phyloP scores from a whole-genome alignment of 2,329 filamentous ascomycete species.

The Talaromyces amestolkiae region DNA sequence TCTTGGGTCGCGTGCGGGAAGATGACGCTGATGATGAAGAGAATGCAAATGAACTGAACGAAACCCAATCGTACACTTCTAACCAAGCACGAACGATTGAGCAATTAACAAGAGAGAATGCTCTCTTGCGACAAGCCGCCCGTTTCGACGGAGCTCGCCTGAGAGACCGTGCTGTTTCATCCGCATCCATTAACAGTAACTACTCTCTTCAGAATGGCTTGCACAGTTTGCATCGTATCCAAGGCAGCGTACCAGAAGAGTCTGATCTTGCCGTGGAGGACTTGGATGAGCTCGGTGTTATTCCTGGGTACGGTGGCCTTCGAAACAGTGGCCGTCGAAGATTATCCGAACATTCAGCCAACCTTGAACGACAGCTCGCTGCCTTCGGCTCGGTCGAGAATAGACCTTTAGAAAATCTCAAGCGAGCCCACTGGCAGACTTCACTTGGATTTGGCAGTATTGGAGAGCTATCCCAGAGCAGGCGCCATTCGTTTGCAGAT shows the following conservation, averaged over 20 bases:
- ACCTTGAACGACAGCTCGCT: conserved; percentile 42
- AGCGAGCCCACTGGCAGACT: conserved; percentile 52
- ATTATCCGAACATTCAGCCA: conserved; percentile 46
- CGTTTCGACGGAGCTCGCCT: conserved; percentile 37
- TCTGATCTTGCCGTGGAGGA: conserved; percentile 46
- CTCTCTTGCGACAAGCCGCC: conserved; percentile 46
- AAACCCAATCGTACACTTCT: conserved; percentile 36
- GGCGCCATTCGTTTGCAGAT: conserved; percentile 53
- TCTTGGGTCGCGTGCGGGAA: conserved; percentile 48
- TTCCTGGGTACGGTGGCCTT: conserved; percentile 39
- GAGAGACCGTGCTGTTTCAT: conserved; percentile 44
- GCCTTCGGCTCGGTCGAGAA: conserved; percentile 41
- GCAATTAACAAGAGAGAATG: conserved; percentile 48
- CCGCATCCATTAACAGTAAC: conserved; percentile 36
- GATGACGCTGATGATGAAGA: conserved; percentile 45
- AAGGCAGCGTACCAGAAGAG: conserved; percentile 44
- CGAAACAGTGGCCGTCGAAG: conserved; percentile 39
- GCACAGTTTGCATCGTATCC: conserved; percentile 41
- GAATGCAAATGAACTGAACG: conserved; percentile 39
- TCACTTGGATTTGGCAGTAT: conserved; percentile 49
- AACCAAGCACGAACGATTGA: conserved; percentile 47
- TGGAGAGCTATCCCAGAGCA: conserved; percentile 48
- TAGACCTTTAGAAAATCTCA: conserved; percentile 45
- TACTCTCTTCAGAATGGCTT: conserved; percentile 32
- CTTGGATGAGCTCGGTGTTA: conserved; percentile 42